Evolutionary conservation across 192 early-diverging fungal genomes (phyloP).

Genomic region (Coemansia sp.): DNA sequence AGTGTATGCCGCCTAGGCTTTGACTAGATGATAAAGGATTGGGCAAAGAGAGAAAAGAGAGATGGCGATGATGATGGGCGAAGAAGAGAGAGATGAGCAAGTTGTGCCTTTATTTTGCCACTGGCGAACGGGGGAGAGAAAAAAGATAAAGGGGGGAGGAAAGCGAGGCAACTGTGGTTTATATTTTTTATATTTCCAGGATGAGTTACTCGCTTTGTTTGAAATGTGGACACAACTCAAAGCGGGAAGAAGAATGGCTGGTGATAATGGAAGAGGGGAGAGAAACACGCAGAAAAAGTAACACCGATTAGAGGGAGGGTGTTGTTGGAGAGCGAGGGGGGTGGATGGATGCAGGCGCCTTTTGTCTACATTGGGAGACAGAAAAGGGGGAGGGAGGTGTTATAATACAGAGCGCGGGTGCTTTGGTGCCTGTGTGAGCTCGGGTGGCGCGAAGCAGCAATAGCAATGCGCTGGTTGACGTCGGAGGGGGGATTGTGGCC

Average conservation of each 20-base stretch:
- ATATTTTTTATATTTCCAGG: slow-evolving; percentile 32
- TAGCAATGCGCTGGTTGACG: background rate
- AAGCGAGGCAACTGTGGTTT: slow-evolving; percentile 26
- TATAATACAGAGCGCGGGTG: slow-evolving; percentile 20
- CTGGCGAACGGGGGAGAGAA: background rate
- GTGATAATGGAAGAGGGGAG: slow-evolving; percentile 29
- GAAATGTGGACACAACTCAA: slow-evolving; percentile 5
- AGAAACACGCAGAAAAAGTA: slow-evolving; percentile 29
- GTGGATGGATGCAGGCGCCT: slow-evolving; percentile 7
- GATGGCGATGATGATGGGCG: background rate
- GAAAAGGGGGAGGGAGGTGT: background rate
- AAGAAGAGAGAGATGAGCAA: background rate
- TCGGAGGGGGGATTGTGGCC: background rate
- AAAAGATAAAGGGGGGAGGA: slow-evolving; percentile 11
- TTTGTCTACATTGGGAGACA: background rate
- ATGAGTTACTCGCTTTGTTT: slow-evolving; percentile 12
- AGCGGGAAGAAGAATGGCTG: slow-evolving; percentile 23
- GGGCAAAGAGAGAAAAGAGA: background rate
- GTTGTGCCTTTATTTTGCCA: slow-evolving; percentile 11
- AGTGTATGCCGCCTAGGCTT: background rate
- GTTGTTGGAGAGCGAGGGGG: slow-evolving; percentile 18
- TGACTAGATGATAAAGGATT: background rate
- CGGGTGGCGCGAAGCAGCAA: background rate
- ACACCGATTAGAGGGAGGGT: slow-evolving; percentile 31
- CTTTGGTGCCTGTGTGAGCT: background rate